These are phyloP conservation scores for Candida alai DNA, from an alignment of 805 yeast genomes.

Conservation along the genomic window DNA sequence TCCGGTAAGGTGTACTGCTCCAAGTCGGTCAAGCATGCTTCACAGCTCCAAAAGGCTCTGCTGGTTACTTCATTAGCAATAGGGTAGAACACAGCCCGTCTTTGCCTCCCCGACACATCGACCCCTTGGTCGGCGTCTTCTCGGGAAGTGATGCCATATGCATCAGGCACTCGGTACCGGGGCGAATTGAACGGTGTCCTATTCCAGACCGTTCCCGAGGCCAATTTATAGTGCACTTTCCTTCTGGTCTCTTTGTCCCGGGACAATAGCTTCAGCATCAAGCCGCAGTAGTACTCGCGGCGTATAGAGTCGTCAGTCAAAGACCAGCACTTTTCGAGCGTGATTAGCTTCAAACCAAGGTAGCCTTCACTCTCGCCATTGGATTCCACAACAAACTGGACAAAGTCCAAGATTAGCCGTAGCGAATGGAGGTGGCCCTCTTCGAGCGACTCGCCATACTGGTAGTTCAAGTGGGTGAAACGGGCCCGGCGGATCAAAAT, in stretches of 20 bases:
- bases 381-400: conserved; percentile 2
- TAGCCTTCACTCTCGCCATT: conserved; percentile 5
- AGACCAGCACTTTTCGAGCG: conserved; percentile 30
- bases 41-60: conserved; percentile 24
- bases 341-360: conserved; percentile 9
- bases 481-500: conserved; percentile 10
- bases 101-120: not conserved
- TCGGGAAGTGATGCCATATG: conserved; percentile 3
- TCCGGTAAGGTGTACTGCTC: conserved; percentile 22
- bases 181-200: conserved; percentile 19
- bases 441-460: conserved; percentile 27
- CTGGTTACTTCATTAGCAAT: not conserved
- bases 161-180: conserved; percentile 14
- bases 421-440: conserved; percentile 23
- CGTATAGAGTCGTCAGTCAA: conserved; percentile 23
- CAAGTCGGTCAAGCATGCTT: conserved; percentile 22
- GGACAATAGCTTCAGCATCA: not conserved
- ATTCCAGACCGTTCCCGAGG: conserved; percentile 15
- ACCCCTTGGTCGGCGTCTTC: not conserved
- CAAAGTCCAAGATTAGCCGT: conserved; percentile 16
- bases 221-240: conserved; percentile 6
- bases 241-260: not conserved
- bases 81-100: conserved; percentile 1
- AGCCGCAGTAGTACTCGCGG: conserved; percentile 14
- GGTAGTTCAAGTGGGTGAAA: conserved; percentile 14